These are phyloP conservation scores for Cladophialophora psammophila DNA, from an alignment of 2,329 filamentous ascomycete species.

Conservation along the genomic window DNA sequence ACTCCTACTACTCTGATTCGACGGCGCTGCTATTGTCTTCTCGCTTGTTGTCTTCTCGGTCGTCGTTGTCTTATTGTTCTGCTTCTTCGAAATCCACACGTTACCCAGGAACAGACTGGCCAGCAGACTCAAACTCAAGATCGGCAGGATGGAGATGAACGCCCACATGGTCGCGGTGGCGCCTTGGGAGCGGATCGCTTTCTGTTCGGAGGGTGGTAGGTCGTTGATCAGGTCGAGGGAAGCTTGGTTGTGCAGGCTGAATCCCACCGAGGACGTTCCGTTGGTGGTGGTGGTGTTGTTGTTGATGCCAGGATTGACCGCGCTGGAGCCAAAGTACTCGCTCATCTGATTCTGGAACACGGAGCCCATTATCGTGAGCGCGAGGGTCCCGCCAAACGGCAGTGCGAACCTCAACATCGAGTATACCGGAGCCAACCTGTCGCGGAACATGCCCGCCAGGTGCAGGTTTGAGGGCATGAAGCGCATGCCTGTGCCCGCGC, in stretches of 20 bases:
- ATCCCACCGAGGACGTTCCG: neutral
- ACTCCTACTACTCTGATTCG: no score
- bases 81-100: slow-evolving; percentile 56
- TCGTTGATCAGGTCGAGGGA: slow-evolving; percentile 49
- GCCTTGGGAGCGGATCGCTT: slow-evolving; percentile 52
- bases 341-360: slow-evolving; percentile 70
- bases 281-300: slow-evolving; percentile 22
- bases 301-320: slow-evolving; percentile 45
- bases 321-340: slow-evolving; percentile 36
- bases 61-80: slow-evolving; percentile 17
- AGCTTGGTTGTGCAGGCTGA: slow-evolving; percentile 46
- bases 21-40: no score
- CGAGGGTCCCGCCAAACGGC: slow-evolving; percentile 70
- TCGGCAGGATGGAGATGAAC: slow-evolving; percentile 67
- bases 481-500: slow-evolving; percentile 68
- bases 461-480: slow-evolving; percentile 71
- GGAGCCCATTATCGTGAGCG: slow-evolving; percentile 71
- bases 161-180: slow-evolving; percentile 70
- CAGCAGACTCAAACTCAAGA: slow-evolving; percentile 60
- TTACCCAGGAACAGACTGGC: slow-evolving; percentile 58
- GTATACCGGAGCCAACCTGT: slow-evolving; percentile 65
- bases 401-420: slow-evolving; percentile 66
- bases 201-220: slow-evolving; percentile 48
- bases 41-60: neutral
- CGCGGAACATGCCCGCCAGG: slow-evolving; percentile 67